Evolutionary conservation across 2,329 filamentous ascomycete genomes (phyloP).

Genomic region (Fusarium sp.): DNA sequence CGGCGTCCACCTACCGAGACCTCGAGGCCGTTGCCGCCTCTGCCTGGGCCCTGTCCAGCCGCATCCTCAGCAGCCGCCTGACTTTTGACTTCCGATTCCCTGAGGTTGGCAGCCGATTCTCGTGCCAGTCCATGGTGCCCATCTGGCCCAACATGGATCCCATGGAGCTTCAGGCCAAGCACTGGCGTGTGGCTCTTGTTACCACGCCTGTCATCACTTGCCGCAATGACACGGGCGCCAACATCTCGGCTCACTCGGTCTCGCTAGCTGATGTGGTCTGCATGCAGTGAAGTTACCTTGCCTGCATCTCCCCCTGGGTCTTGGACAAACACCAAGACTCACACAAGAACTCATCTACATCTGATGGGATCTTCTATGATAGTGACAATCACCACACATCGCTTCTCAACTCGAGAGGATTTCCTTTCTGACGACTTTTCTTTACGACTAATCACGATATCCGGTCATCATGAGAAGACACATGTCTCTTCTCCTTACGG

Average conservation of each 20-base stretch:
- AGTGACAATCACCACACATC: constrained; percentile 15
- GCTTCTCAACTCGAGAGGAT: constrained; percentile 8
- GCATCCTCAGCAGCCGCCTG: constrained; percentile 59
- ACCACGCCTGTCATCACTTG: constrained; percentile 67
- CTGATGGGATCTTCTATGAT: constrained; percentile 1
- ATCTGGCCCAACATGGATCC: constrained; percentile 58
- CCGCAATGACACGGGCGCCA: constrained; percentile 62
- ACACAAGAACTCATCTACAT: background rate
- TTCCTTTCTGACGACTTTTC: constrained; percentile 13
- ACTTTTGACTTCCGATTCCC: constrained; percentile 64
- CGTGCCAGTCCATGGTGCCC: constrained; percentile 59
- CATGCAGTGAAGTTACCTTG: constrained; percentile 53
- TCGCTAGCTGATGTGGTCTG: constrained; percentile 62
- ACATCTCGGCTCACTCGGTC: constrained; percentile 59
- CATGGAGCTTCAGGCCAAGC: constrained; percentile 60
- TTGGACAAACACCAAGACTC: background rate
- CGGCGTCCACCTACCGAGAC: constrained; percentile 56
- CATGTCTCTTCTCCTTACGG: constrained; percentile 1
- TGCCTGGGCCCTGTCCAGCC: constrained; percentile 60
- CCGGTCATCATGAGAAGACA: background rate
- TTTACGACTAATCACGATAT: background rate
- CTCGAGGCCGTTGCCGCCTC: constrained; percentile 56
- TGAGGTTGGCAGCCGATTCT: constrained; percentile 63
- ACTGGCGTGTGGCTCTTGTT: constrained; percentile 65
- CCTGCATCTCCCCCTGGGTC: background rate